A percentile compares a stretch with the other conserved stretches of the same genome.
These are phyloP conservation scores for Huiozyma naganishii DNA, from an alignment of 805 yeast genomes.

Conservation along the genomic window DNA sequence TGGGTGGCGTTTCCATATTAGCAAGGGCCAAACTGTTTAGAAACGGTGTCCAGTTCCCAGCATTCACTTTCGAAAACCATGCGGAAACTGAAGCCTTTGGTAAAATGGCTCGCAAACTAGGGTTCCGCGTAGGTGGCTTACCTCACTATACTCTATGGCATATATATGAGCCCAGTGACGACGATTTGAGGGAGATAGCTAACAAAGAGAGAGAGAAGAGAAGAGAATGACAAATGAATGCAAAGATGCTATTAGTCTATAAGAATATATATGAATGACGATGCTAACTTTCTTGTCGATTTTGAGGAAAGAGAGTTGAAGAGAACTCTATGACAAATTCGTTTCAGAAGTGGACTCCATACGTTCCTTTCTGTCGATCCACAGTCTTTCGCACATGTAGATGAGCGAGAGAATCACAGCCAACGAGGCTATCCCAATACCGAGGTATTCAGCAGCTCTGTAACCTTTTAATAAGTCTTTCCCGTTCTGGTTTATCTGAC, in stretches of 20 bases:
- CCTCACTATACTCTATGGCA: slow-evolving; percentile 91
- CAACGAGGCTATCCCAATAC: slow-evolving; percentile 42
- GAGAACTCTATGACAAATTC: no score
- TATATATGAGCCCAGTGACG: slow-evolving; percentile 81
- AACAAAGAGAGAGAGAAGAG: slow-evolving; percentile 57
- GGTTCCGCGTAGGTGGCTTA: slow-evolving; percentile 73
- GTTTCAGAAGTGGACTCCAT: no score
- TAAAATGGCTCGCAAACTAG: slow-evolving; percentile 68
- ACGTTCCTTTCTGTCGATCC: slow-evolving; percentile 4
- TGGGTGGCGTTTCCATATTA: slow-evolving; percentile 76
- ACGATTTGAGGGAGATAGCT: slow-evolving; percentile 63
- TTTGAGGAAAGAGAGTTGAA: no score
- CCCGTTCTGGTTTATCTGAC: slow-evolving; percentile 25
- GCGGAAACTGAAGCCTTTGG: slow-evolving; percentile 88
- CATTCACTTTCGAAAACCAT: slow-evolving; percentile 72
- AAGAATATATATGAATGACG: no score
- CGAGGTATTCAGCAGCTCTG: slow-evolving; percentile 48
- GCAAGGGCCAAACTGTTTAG: slow-evolving; percentile 67
- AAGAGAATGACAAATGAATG: slow-evolving; percentile 21
- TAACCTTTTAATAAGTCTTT: slow-evolving; percentile 33
- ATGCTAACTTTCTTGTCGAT: no score
- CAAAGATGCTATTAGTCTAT: neutral
- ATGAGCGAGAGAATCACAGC: slow-evolving; percentile 10
- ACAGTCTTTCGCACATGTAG: slow-evolving; percentile 9
- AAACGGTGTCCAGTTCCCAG: slow-evolving; percentile 76